A percentile compares a stretch with the other conserved stretches of the same genome.
phyloP scores from a whole-genome alignment of 208 protist genomes.

The Crithidia bombi region DNA sequence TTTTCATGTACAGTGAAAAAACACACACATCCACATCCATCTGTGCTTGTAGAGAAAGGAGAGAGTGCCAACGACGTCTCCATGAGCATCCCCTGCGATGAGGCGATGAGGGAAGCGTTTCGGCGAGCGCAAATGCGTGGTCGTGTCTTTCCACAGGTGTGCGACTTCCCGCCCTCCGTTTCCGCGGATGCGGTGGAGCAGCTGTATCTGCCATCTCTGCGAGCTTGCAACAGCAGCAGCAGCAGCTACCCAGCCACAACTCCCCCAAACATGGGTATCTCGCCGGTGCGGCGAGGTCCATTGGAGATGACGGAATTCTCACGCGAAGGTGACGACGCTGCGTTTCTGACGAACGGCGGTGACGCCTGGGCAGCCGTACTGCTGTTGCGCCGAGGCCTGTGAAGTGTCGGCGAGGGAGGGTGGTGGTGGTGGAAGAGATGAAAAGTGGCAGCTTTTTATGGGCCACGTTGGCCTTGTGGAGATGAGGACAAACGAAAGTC shows the following conservation, averaged over 20 bases:
- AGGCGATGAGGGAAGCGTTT: slow-evolving; percentile 55
- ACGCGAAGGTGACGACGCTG: background rate
- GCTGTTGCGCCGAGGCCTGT: no score
- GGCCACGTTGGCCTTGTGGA: no score
- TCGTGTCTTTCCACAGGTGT: slow-evolving; percentile 43
- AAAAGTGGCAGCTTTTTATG: no score
- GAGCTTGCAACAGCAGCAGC: background rate
- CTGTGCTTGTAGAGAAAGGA: background rate
- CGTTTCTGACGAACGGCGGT: slow-evolving; percentile 27
- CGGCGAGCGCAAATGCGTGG: slow-evolving; percentile 71
- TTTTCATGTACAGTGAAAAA: no score
- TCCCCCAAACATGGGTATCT: background rate
- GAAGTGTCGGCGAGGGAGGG: no score
- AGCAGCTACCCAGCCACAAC: background rate
- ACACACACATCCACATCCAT: no score
- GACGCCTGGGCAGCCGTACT: slow-evolving; percentile 34
- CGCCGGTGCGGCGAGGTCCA: slow-evolving; percentile 9
- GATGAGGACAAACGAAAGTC: no score
- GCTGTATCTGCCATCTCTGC: slow-evolving; percentile 57
- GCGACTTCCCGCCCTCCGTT: slow-evolving; percentile 64
- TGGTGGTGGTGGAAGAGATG: no score
- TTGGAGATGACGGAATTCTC: slow-evolving; percentile 24
- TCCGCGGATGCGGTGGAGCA: slow-evolving; percentile 38
- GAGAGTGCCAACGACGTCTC: background rate
- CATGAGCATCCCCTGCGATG: slow-evolving; percentile 23